Evolutionary conservation across 257 asterid genomes (phyloP), one percentile per base, ranked within the genome.

Genomic region (Penstemon eatonii): DNA sequence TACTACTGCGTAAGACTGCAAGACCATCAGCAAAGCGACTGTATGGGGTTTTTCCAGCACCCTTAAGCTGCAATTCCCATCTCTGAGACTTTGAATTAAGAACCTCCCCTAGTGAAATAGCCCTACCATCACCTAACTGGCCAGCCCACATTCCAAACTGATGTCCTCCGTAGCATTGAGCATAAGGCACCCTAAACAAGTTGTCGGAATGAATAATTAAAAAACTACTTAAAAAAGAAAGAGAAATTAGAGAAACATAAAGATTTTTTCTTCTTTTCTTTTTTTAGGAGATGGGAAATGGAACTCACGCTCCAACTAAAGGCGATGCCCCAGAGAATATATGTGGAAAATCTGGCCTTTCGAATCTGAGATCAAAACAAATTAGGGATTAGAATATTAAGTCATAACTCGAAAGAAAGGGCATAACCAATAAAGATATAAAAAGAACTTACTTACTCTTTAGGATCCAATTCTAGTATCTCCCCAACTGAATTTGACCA

Each of bases 111-210:
- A 94, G 81, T 40, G 96, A 85, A 75, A 94, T 87, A 66, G 97
- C 99, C 71, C 99, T 81, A 45, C 99, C 99, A 78, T 94, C 99
- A 13, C 99, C 99, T 78, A 94, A 80, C 75, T 94, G 99, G 55
- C 99, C 99, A 40, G 97, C 99, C 99, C 99, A 94, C 87, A 81
- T 83, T 61, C 99, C 99, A 73, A 94, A 94, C 76, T 94, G 99
- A 85, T 94, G 99, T 59, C 99, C 99, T 64, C 99, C 99, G 63
- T 94, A 94, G 83, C 97, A 91, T 69, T 94, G 99, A 69, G 99
- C 92, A 75, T 87, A 91, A 40, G 96, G 80, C 73, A 86, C 54
- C 76, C 99, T 94, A 46, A 11, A 66, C 33, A 25, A 25, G 33
- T 25, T 25, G 33, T 25, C 33, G 33, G 33, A 25, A 1, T 1